Base-by-base conservation (phyloP, 2,329 filamentous ascomycete genomes). In the Alternaria brassicae region DNA sequence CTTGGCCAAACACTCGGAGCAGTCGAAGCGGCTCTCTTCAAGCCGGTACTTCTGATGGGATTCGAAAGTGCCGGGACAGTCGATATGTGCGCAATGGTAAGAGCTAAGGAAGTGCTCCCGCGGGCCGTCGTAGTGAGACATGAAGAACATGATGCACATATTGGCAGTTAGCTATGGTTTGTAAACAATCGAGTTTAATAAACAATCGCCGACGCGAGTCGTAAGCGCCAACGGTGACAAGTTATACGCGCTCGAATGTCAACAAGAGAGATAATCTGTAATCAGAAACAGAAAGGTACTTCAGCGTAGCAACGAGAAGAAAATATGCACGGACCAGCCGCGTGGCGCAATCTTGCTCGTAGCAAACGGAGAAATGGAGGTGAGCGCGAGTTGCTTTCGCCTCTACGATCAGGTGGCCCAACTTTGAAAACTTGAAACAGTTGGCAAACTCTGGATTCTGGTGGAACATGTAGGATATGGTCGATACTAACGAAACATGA, bases 91-190 rank as follows among this genome's bases (percentile, higher is more conserved):
- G 40, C 62, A 65, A 10, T 60, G 58, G 3, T 49, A 23, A 1
- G 9, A 41, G 1, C 1, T 15, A 9, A 42, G 6, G 15, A 3
- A 19, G 30, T 56, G 53, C 17, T 52, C 23, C 2, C 30, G 45
- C 5, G 21, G 21, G 28, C 41, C 49, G 30, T 53, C 37, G 10
- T 42, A 15, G 27, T 63, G 48, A 12, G 13, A 3, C n/a, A 37
- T 30, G 40, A 55, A 55, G 49, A 53, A 66, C 9, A 36, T 39
- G 19, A 66, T 53, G 36, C 63, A 66, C 63, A 66, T 66, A 6
- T 6, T 7, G 19, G 44, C n/a, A 6, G 2, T 42, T 47, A 1
- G 13, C 15, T 5, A 15, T 48, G 3, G 28, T 2, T 1, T 6
- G 28, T 2, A 23, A 48, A 48, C 19, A 32, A 6, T 4, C 7